Evolutionary conservation across 768 basidiomycete genomes (phyloP).

Genomic region (Jaapia argillacea): DNA sequence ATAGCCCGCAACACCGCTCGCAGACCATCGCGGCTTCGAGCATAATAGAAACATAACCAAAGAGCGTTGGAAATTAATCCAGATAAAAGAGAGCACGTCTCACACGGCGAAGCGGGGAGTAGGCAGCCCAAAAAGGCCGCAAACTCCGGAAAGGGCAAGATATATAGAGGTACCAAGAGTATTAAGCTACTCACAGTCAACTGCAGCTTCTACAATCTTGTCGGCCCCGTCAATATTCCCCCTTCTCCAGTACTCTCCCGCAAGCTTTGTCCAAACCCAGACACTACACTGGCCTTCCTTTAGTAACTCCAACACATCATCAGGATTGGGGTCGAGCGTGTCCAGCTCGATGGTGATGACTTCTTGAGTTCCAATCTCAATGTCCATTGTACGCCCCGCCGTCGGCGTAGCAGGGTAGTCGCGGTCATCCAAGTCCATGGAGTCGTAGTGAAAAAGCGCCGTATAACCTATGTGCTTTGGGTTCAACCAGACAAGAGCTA

Average conservation of each 20-base stretch:
- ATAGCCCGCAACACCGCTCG: no score
- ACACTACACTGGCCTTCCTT: constrained; percentile 63
- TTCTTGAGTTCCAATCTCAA: constrained; percentile 76
- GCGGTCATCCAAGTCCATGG: no score
- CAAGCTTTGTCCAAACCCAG: constrained; percentile 74
- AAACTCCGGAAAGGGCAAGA: background rate
- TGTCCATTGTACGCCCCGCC: constrained; percentile 42
- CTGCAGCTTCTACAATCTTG: constrained; percentile 57
- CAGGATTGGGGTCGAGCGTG: constrained; percentile 69
- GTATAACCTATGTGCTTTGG: no score
- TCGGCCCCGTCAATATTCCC: constrained; percentile 71
- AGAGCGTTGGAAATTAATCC: no score
- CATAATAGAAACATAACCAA: no score
- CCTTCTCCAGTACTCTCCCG: constrained; percentile 82
- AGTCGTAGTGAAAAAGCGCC: no score
- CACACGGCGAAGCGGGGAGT: no score
- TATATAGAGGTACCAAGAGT: background rate
- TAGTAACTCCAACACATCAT: constrained; percentile 65
- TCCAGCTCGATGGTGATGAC: constrained; percentile 86
- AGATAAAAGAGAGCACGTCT: no score
- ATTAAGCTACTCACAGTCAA: constrained; percentile 38
- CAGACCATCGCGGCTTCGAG: no score
- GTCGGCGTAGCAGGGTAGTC: background rate
- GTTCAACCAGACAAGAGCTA: no score
- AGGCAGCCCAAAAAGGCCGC: no score